Evolutionary conservation across 306 rosid genomes (phyloP), one percentile per base, ranked within the genome.

Genomic region (Senna siamea): DNA sequence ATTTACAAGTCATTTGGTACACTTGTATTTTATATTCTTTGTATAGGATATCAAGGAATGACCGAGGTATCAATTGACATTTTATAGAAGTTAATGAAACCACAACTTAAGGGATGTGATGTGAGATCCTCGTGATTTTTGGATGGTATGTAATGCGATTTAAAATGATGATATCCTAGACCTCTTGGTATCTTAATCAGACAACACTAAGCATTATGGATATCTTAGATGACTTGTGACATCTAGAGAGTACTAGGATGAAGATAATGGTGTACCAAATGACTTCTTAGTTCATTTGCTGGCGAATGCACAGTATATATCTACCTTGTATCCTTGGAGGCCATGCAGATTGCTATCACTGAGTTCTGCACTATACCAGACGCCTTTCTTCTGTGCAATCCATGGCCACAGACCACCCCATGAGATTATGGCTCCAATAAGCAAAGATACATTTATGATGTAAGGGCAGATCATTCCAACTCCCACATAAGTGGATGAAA

Each of bases 371-470:
- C 81, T 52, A 46, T 88, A 90, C 96, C 96, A 90, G 47, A 14
- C 62, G 12, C 96, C 93, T 81, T 88, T 88, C 77, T 80, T 83
- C 0, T 17, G n/a, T 23, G 79, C 89, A 56, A 90, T 86, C 76
- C 71, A 76, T 9, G 96, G 96, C 93, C 96, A 88, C 80, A 90
- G 62, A 50, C 85, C 40, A 63, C 85, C 92, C 96, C 96, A 90
- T 38, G 96, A 90, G 40, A 90, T 20, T 37, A 90, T 14, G 20
- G 93, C 85, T 60, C 96, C 93, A 72, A 90, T 11, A 50, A 90
- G 86, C 84, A 88, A 67, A 53, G 90, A 90, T 52, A 74, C 18
- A 32, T 90, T 90, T 14, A 88, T 80, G 79, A 86, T 81, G 82
- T 75, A 81, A 18, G 93, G 93, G 84, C 93, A 85, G 26, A 90